These are phyloP conservation scores for Corylus avellana DNA, from an alignment of 306 rosid species.

Conservation along the genomic window DNA sequence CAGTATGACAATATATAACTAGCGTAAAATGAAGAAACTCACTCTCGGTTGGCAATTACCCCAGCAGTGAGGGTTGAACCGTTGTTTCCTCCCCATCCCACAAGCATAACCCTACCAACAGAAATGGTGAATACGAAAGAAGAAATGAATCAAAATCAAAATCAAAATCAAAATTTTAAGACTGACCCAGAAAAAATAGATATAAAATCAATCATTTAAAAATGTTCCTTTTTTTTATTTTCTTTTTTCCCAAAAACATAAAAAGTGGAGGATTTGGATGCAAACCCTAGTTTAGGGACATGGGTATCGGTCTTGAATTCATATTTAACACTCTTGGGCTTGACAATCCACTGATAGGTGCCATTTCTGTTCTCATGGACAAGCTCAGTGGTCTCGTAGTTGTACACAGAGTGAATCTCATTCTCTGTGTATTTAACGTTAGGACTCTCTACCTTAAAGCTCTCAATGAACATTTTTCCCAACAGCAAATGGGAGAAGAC, in stretches of 20 bases:
- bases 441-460: constrained; percentile 86
- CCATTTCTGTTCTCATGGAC: constrained; percentile 85
- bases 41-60: constrained; percentile 93
- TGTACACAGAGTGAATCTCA: constrained; percentile 87
- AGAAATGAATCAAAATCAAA: not conserved
- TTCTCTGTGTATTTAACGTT: constrained; percentile 65
- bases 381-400: constrained; percentile 88
- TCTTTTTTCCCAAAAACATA: not conserved
- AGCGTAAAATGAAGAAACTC: constrained; percentile 27
- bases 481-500: not conserved
- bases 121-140: not conserved
- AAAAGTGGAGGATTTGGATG: not conserved
- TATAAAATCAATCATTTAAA: not conserved
- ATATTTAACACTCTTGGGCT: constrained; percentile 80
- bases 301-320: constrained; percentile 69
- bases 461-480: constrained; percentile 72
- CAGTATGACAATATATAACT: not conserved
- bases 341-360: constrained; percentile 84
- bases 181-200: not conserved
- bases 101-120: constrained; percentile 79
- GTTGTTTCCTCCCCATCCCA: constrained; percentile 98
- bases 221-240: not conserved
- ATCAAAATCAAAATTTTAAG: not conserved
- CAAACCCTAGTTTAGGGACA: constrained; percentile 93
- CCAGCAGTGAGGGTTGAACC: constrained; percentile 91